phyloP scores from a whole-genome alignment of 768 basidiomycete species.

The Termitomyces titanicus region DNA sequence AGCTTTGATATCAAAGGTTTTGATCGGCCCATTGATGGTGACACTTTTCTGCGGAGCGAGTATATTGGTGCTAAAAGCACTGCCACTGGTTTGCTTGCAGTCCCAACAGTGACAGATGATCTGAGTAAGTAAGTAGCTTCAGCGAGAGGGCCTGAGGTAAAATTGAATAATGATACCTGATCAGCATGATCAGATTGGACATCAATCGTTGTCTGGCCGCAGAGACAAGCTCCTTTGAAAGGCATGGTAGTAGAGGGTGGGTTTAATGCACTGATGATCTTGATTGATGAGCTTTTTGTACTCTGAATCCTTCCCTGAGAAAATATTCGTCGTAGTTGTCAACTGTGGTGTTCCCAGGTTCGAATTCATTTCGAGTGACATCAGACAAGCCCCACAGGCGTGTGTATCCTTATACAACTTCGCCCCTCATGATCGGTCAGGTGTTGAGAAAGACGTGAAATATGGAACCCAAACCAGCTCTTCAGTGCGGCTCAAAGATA shows the following conservation, averaged over 20 bases:
- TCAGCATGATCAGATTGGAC: slow-evolving; percentile 21
- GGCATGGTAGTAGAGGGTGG: slow-evolving; percentile 14
- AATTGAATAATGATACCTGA: slow-evolving; percentile 18
- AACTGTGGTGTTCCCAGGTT: not conserved
- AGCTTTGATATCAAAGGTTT: slow-evolving; percentile 24
- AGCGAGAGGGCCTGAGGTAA: not conserved
- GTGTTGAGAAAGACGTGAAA: not conserved
- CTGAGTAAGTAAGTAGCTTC: slow-evolving; percentile 10
- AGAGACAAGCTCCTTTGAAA: slow-evolving; percentile 28
- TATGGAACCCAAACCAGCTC: not conserved
- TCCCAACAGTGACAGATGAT: slow-evolving; percentile 35
- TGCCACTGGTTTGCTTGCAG: slow-evolving; percentile 34
- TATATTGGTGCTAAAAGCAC: slow-evolving; percentile 36
- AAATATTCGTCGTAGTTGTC: not conserved
- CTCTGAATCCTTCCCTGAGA: not conserved
- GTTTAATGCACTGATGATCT: not conserved
- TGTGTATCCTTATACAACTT: not conserved
- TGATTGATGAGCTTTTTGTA: not conserved
- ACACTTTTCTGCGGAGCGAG: slow-evolving; percentile 29
- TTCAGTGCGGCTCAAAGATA: too few species aligned
- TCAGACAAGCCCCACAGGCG: not conserved
- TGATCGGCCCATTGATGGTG: slow-evolving; percentile 29
- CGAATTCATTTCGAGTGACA: not conserved
- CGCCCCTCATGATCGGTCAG: not conserved
- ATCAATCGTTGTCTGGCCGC: slow-evolving; percentile 27